phyloP scores from a whole-genome alignment of 1,139 yeast species.

The Hansenula anomala region DNA sequence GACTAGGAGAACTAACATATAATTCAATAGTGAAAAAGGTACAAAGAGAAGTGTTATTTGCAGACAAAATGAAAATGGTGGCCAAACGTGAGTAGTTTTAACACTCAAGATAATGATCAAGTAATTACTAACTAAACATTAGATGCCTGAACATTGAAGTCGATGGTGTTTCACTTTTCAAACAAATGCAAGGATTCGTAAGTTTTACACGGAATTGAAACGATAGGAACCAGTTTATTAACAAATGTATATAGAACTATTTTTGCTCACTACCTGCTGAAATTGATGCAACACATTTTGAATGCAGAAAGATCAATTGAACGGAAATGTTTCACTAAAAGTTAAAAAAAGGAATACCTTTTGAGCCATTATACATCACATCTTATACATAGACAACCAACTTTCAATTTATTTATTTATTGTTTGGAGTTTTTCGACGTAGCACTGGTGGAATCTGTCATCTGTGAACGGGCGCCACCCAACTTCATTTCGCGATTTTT shows the following conservation, averaged over 20 bases:
- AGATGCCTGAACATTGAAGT: conserved; percentile 17
- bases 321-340: too few species aligned
- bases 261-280: conserved; percentile 22
- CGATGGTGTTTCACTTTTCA: conserved; percentile 18
- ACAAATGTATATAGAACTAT: conserved; percentile 12
- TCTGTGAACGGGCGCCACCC: too few species aligned
- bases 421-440: too few species aligned
- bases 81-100: conserved; percentile 18
- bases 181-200: conserved; percentile 21
- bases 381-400: not conserved
- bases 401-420: not conserved
- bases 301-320: conserved; percentile 19
- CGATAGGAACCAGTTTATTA: not conserved
- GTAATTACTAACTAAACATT: conserved; percentile 5
- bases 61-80: conserved; percentile 20
- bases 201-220: conserved; percentile 3
- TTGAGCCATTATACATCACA: too few species aligned
- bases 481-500: too few species aligned
- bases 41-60: conserved; percentile 19
- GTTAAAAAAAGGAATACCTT: too few species aligned
- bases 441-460: too few species aligned
- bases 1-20: conserved; percentile 1
- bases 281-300: conserved; percentile 20
- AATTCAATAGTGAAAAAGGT: conserved; percentile 6
- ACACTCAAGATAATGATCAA: not conserved